Evolutionary conservation across 805 yeast species (phyloP).

Genomic region (Myxozyma geophila): DNA sequence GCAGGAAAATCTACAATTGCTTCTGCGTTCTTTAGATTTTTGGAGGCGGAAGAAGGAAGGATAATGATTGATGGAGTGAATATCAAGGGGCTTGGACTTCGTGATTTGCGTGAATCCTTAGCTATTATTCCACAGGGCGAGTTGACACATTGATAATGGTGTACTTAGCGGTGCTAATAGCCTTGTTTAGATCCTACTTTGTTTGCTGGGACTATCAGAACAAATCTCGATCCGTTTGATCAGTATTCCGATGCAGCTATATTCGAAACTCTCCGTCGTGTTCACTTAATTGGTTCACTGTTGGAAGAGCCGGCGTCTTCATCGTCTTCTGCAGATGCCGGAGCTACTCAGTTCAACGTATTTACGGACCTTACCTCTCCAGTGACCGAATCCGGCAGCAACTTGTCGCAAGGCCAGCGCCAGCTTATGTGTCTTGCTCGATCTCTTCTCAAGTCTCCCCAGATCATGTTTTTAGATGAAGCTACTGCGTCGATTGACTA

Average conservation of each 20-base stretch:
- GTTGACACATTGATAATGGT: slow-evolving; percentile 40
- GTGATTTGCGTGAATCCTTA: slow-evolving; percentile 67
- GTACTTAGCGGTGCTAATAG: not conserved
- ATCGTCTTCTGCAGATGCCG: not conserved
- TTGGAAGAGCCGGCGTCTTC: slow-evolving; percentile 1
- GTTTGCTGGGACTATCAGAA: slow-evolving; percentile 76
- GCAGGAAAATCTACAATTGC: slow-evolving; percentile 83
- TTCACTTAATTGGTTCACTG: slow-evolving; percentile 41
- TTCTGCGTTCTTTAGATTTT: slow-evolving; percentile 69
- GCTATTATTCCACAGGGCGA: slow-evolving; percentile 79
- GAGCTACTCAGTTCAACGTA: slow-evolving; percentile 26
- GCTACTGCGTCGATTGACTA: slow-evolving; percentile 78
- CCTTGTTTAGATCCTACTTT: slow-evolving; percentile 60
- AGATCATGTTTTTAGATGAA: slow-evolving; percentile 68
- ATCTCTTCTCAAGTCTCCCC: slow-evolving; percentile 66
- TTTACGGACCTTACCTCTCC: slow-evolving; percentile 57
- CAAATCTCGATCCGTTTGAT: slow-evolving; percentile 79
- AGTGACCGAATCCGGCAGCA: slow-evolving; percentile 71
- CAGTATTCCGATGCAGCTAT: slow-evolving; percentile 59
- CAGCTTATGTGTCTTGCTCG: slow-evolving; percentile 72
- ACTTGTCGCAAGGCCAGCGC: slow-evolving; percentile 72
- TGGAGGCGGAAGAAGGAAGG: slow-evolving; percentile 59
- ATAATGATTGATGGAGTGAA: slow-evolving; percentile 72
- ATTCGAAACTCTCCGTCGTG: slow-evolving; percentile 69
- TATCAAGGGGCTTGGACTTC: slow-evolving; percentile 65